These are phyloP conservation scores for Backusella macrospora DNA, from an alignment of 192 early-diverging fungal species.

Conservation along the genomic window DNA sequence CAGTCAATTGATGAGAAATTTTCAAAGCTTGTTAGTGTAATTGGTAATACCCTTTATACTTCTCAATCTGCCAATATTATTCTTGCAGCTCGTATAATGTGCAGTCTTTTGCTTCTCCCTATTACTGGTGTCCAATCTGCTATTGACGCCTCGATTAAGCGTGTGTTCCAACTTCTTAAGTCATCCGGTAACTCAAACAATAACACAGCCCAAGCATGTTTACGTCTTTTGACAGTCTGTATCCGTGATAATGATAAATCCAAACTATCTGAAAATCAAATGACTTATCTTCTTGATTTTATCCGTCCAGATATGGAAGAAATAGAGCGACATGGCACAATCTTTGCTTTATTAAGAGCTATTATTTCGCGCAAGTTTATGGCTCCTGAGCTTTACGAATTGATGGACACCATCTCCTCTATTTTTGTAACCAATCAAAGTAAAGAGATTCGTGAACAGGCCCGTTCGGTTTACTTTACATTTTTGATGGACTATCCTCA, in stretches of 20 bases:
- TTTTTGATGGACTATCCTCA: conserved; percentile 98
- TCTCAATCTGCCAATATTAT: conserved; percentile 71
- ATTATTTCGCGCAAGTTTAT: conserved; percentile 86
- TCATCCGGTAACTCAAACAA: conserved; percentile 63
- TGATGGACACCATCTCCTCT: conserved; percentile 81
- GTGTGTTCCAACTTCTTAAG: conserved; percentile 75
- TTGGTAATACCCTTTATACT: conserved; percentile 86
- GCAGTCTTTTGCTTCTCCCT: conserved; percentile 68
- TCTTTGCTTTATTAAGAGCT: conserved; percentile 85
- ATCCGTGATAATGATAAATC: conserved; percentile 78
- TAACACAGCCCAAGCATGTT: conserved; percentile 75
- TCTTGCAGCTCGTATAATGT: conserved; percentile 73
- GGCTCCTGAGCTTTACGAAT: conserved; percentile 88
- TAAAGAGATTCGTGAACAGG: conserved; percentile 77
- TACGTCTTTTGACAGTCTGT: conserved; percentile 81
- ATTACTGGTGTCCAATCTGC: conserved; percentile 70
- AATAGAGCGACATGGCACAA: conserved; percentile 79
- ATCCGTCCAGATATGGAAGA: conserved; percentile 90
- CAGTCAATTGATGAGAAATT: conserved; percentile 69
- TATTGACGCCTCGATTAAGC: conserved; percentile 74
- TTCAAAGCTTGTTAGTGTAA: conserved; percentile 77
- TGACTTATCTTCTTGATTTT: conserved; percentile 78
- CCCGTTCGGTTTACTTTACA: conserved; percentile 79
- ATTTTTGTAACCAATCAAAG: conserved; percentile 90
- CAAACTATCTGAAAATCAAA: conserved; percentile 70